A percentile compares a stretch with the other conserved stretches of the same genome.
Evolutionary conservation across 306 rosid species (phyloP).

Genomic region (Rosa lucieae): DNA sequence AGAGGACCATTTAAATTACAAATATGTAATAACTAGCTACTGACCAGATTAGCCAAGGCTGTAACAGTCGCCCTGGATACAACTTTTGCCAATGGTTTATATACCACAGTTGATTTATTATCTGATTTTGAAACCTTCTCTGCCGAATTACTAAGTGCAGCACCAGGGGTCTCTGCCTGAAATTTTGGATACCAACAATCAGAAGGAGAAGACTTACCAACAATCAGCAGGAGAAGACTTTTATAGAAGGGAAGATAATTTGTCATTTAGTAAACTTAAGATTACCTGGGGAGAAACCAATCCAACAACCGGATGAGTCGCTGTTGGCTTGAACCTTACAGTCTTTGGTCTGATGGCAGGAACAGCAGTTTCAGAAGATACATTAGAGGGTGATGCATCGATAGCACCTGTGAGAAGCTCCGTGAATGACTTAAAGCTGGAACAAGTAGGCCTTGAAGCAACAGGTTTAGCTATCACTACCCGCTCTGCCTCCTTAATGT

Average conservation of each 20-base stretch:
- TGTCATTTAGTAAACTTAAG: slow-evolving; percentile 15
- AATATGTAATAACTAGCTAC: slow-evolving; percentile 18
- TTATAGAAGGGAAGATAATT: slow-evolving; percentile 10
- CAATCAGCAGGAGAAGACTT: slow-evolving; percentile 26
- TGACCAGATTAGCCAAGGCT: slow-evolving; percentile 79
- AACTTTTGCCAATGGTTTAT: slow-evolving; percentile 83
- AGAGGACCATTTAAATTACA: neutral
- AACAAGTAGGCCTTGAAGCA: slow-evolving; percentile 82
- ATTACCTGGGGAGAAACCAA: slow-evolving; percentile 66
- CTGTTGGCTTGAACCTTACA: slow-evolving; percentile 70
- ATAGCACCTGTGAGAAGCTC: slow-evolving; percentile 86
- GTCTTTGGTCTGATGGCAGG: slow-evolving; percentile 94
- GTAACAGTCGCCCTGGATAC: slow-evolving; percentile 83
- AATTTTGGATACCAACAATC: slow-evolving; percentile 22
- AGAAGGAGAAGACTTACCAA: slow-evolving; percentile 29
- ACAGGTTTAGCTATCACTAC: slow-evolving; percentile 82
- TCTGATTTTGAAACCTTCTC: slow-evolving; percentile 47
- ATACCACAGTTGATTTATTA: slow-evolving; percentile 48
- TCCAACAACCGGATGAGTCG: slow-evolving; percentile 38
- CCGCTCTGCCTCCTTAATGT: slow-evolving; percentile 68
- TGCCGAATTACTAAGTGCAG: slow-evolving; percentile 36
- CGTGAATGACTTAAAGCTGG: slow-evolving; percentile 81
- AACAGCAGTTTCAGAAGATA: slow-evolving; percentile 58
- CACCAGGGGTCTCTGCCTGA: slow-evolving; percentile 56
- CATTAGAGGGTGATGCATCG: slow-evolving; percentile 49